A percentile compares a stretch with the other conserved stretches of the same genome.
These are phyloP conservation scores for Cryptococcus jaspeensis DNA, from an alignment of 1,284 basidiomycete species.

Conservation along the genomic window DNA sequence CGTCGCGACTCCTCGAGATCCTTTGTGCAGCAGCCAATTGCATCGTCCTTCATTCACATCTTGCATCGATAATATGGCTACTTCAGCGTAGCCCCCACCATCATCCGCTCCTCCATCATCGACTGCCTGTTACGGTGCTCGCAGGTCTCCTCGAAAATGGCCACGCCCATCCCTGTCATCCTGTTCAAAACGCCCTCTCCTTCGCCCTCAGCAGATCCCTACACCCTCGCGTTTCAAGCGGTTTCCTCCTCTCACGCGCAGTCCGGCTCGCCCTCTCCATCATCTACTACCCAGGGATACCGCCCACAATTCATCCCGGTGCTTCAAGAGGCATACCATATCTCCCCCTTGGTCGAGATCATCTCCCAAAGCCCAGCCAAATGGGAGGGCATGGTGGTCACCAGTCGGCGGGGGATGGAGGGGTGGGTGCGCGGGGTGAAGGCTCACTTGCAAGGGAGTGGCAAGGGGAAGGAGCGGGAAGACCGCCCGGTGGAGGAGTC, in stretches of 20 bases:
- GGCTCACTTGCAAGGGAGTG: not conserved
- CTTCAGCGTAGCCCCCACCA: too few relatives aligned
- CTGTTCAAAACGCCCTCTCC: slow-evolving; percentile 21
- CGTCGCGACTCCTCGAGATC: not conserved
- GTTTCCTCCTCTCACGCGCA: not conserved
- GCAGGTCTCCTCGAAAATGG: not conserved
- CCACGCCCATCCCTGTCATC: slow-evolving; percentile 4
- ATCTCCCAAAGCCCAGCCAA: not conserved
- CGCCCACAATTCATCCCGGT: slow-evolving; percentile 11
- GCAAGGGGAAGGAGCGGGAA: slow-evolving; percentile 2
- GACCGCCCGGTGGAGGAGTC: not conserved
- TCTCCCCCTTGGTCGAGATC: not conserved
- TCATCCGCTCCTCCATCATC: too few relatives aligned
- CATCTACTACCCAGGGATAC: not conserved
- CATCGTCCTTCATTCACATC: not conserved
- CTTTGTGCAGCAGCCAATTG: not conserved
- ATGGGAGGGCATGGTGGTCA: slow-evolving; percentile 18
- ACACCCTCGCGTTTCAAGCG: not conserved
- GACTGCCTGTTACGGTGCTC: too few relatives aligned
- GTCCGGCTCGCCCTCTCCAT: not conserved
- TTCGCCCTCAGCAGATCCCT: not conserved
- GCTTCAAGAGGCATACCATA: slow-evolving; percentile 10
- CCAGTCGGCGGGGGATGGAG: slow-evolving; percentile 13
- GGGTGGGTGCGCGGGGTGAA: slow-evolving; percentile 15
- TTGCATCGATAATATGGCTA: too few relatives aligned